These are phyloP conservation scores for Eremomyces bilateralis DNA, from an alignment of 495 filamentous ascomycete species.

Conservation along the genomic window DNA sequence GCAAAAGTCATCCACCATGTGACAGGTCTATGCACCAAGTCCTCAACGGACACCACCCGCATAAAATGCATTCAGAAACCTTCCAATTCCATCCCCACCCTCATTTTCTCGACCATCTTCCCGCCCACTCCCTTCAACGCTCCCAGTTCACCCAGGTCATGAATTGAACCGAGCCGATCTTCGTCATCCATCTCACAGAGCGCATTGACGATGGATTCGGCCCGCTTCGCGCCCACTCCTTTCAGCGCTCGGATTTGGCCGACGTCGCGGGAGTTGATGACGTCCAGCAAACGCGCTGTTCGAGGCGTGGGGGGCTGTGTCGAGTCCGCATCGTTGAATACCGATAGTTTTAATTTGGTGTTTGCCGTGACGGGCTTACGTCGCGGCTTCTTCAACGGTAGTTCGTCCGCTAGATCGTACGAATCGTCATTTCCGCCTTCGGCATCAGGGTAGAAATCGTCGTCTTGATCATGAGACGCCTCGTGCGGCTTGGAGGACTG, in stretches of 20 bases:
- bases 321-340: slow-evolving; percentile 9
- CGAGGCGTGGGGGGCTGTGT: slow-evolving; percentile 31
- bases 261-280: slow-evolving; percentile 72
- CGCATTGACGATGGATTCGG: slow-evolving; percentile 36
- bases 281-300: slow-evolving; percentile 46
- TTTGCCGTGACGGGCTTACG: slow-evolving; percentile 13
- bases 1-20: too few species aligned
- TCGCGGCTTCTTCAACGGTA: slow-evolving; percentile 19
- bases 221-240: slow-evolving; percentile 43
- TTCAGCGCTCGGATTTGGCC: slow-evolving; percentile 44
- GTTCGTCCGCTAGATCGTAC: slow-evolving; percentile 3
- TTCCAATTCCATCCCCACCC: slow-evolving; percentile 11
- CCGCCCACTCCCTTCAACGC: slow-evolving; percentile 36
- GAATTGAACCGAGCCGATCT: slow-evolving; percentile 22
- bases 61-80: too few species aligned
- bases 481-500: slow-evolving; percentile 5
- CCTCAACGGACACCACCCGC: too few species aligned
- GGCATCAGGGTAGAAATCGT: slow-evolving; percentile 2
- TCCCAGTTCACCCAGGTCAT: slow-evolving; percentile 28
- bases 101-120: slow-evolving; percentile 32
- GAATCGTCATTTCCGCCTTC: slow-evolving; percentile 26
- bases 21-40: too few species aligned
- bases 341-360: slow-evolving; percentile 8
- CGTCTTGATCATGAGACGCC: slow-evolving; percentile 2
- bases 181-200: slow-evolving; percentile 26